These are phyloP conservation scores for Lentinus brumalis DNA, from an alignment of 768 basidiomycete genomes.

Conservation along the genomic window DNA sequence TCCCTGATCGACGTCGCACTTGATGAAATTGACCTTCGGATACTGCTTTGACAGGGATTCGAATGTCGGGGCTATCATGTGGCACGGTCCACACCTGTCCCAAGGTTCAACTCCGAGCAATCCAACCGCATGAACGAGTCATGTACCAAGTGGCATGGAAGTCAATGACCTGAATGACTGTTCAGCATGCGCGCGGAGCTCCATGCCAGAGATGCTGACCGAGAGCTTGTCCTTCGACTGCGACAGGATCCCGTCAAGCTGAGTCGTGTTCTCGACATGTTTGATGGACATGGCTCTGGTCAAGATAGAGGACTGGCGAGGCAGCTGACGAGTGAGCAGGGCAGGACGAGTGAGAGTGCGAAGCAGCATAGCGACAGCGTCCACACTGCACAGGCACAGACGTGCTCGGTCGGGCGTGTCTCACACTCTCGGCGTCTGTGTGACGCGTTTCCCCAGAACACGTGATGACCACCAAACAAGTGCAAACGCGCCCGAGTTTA, in stretches of 20 bases:
- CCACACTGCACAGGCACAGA: background rate
- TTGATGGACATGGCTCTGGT: constrained; percentile 54
- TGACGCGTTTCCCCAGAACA: constrained; percentile 13
- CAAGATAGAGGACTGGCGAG: constrained; percentile 4
- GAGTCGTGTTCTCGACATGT: constrained; percentile 61
- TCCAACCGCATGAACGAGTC: constrained; percentile 6
- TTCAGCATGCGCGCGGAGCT: constrained; percentile 4
- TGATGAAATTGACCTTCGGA: constrained; percentile 75
- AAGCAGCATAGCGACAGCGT: constrained; percentile 15
- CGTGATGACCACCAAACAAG: constrained; percentile 18
- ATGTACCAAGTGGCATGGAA: constrained; percentile 81
- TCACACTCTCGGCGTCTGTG: constrained; percentile 6
- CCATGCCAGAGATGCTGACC: constrained; percentile 38
- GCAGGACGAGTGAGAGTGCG: constrained; percentile 16
- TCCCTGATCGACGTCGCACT: constrained; percentile 78
- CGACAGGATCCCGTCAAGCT: constrained; percentile 61
- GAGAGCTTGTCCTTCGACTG: constrained; percentile 65
- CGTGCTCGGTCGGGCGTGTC: constrained; percentile 1
- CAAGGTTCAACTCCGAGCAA: constrained; percentile 6
- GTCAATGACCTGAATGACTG: constrained; percentile 66
- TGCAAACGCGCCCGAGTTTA: constrained; percentile 18
- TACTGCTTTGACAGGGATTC: constrained; percentile 72
- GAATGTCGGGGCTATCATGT: constrained; percentile 76
- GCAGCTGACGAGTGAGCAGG: constrained; percentile 16
- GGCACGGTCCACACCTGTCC: constrained; percentile 83